Evolutionary conservation across 75 land plant species (phyloP), one percentile per base, ranked within the genome.

Genomic region (Pseudotsuga menziesii): DNA sequence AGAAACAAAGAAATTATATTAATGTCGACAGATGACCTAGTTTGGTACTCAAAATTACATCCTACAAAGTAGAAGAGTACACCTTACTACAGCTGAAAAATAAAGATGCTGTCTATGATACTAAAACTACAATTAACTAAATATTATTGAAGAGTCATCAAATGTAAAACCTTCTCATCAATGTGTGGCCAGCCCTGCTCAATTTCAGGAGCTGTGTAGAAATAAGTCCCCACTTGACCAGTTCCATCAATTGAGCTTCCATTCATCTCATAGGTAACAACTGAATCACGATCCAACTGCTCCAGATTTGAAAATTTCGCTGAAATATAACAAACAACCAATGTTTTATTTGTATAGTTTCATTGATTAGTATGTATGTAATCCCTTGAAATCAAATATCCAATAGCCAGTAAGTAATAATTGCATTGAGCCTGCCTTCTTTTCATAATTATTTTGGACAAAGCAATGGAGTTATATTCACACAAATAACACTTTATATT

Each of bases 171-270:
- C 93, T 97, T 97, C 80, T 94, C 99, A 89, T 97, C 88, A 60
- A 97, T 92, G 75, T 92, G 91, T 60, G 98, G 99, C 98, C 97
- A 92, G 26, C 84, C 91, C 78, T 97, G 95, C 73, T 89, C 95
- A 85, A 97, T 88, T 88, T 97, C 99, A 79, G 99, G 99, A 29
- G 99, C 99, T 57, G 94, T 97, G 81, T 97, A 97, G 73, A 97
- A 94, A 56, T 97, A 97, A 23, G 99, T 97, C 57, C 99, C 99
- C 62, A 97, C 90, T 94, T 87, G 91, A 76, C 99, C 99, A 78
- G 99, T 97, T 79, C 99, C 93, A 83, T 97, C 99, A 29, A 89
- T 36, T 57, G 99, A 97, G 67, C 82, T 80, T 48, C 91, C 89
- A 82, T 82, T 64, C 64, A 82, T 71, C 36, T 96, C 94, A 11